These are phyloP conservation scores for Scheffersomyces titani DNA, from an alignment of 1,139 yeast species.

Conservation along the genomic window DNA sequence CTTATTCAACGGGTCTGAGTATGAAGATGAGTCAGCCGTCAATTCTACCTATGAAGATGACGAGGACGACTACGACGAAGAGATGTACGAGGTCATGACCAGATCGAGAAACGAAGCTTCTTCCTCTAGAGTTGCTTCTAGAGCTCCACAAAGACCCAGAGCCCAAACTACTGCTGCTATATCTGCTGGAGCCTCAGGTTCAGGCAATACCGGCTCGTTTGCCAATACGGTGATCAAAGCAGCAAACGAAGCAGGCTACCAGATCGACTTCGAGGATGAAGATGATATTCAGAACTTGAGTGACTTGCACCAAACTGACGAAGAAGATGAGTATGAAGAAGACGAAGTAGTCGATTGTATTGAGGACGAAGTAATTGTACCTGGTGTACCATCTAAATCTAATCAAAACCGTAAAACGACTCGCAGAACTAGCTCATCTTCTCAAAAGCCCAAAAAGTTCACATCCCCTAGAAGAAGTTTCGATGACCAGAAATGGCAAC, in stretches of 20 bases:
- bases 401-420: neutral
- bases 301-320: constrained; percentile 39
- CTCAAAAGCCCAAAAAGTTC: neutral
- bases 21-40: neutral
- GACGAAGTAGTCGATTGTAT: constrained; percentile 18
- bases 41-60: constrained; percentile 8
- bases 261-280: constrained; percentile 25
- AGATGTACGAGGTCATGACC: constrained; percentile 10
- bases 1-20: constrained; percentile 1
- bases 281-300: constrained; percentile 33
- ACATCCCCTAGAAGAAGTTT: neutral
- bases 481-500: constrained; percentile 46
- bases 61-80: constrained; percentile 16
- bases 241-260: neutral
- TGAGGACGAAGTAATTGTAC: constrained; percentile 15
- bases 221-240: neutral
- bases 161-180: neutral
- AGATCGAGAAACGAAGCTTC: constrained; percentile 2
- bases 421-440: no score
- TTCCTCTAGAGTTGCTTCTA: neutral
- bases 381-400: neutral
- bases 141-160: neutral
- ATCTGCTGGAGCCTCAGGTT: constrained; percentile 1
- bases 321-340: constrained; percentile 33
- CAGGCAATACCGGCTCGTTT: neutral